These are phyloP conservation scores for Babesia microti DNA, from an alignment of 169 alveolate species.

Conservation along the genomic window DNA sequence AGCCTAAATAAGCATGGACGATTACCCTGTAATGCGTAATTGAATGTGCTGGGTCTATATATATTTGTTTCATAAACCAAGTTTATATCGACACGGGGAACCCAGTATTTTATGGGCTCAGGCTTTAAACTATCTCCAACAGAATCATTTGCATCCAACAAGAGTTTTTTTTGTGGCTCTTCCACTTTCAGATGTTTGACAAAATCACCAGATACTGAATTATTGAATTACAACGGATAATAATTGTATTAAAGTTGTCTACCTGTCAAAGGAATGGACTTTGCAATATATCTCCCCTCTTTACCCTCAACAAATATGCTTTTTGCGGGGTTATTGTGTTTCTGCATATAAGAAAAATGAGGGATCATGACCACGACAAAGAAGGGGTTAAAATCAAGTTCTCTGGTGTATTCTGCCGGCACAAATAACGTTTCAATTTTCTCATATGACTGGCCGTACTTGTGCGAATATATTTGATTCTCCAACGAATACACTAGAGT, in stretches of 20 bases:
- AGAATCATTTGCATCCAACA: neutral
- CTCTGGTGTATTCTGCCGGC: constrained; percentile 4
- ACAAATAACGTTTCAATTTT: constrained; percentile 1
- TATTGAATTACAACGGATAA: neutral
- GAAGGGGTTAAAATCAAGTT: constrained; percentile 2
- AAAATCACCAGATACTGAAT: neutral
- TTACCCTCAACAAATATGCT: constrained; percentile 25
- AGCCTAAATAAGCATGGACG: no score
- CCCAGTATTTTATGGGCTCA: constrained; percentile 21
- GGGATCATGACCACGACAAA: constrained; percentile 32
- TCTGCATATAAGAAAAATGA: constrained; percentile 6
- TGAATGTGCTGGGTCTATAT: constrained; percentile 2
- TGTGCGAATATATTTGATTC: constrained; percentile 23
- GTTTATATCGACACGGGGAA: constrained; percentile 41
- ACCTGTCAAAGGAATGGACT: constrained; percentile 29
- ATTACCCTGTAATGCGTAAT: constrained; percentile 4
- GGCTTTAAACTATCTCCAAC: constrained; percentile 1
- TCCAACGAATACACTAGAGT: constrained; percentile 24
- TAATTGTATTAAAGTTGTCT: constrained; percentile 7
- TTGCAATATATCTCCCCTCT: constrained; percentile 25
- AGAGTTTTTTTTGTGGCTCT: neutral
- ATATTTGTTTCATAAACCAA: constrained; percentile 31
- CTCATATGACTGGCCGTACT: constrained; percentile 15
- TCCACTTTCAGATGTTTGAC: constrained; percentile 3
- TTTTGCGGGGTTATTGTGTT: constrained; percentile 14